Base-by-base conservation (phyloP, 306 rosid species). In the Rosa persica region DNA sequence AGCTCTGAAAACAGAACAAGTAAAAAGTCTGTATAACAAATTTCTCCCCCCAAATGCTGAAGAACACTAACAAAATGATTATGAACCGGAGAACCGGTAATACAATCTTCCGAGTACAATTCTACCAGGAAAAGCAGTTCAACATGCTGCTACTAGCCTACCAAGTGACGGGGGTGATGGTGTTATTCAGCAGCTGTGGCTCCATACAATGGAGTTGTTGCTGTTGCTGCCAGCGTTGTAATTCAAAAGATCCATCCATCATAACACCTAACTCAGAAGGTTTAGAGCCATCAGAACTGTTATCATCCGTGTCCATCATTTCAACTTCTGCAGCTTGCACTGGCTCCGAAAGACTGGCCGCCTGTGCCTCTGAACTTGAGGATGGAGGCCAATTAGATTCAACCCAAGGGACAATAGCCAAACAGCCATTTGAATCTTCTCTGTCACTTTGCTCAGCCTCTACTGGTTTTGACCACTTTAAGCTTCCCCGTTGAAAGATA, bases 341-440 rank as follows among this genome's bases (percentile, higher is more conserved):
- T 30, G 82, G 51, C n/a, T 34, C 62, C 16, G 30, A 23, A 16
- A 64, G 38, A 73, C 72, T 22, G 7, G 81, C 67, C 19, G 23
- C 86, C 48, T 76, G 80, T 22, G 57, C 39, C 66, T 52, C 55
- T 30, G 17, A 75, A 60, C 77, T 74, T 30, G 79, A 46, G 17
- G 49, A 68, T 70, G 20, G 39, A 22, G 86, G 76, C 67, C 64
- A 51, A 52, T 51, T 69, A 19, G 65, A 61, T 64, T 73, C 68
- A 39, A 86, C 87, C 86, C 89, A 84, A 0, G 94, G 92, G 52
- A 90, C 84, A 65, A 86, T 66, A 27, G 85, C 92, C 80, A 67
- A 39, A 66, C 77, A 66, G 6, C 79, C 77, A 46, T 75, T 82
- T 75, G 85, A 78, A 39, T 79, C 65, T 67, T 80, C 76, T 81